Conservation (phyloP, 2,329 filamentous ascomycete species). For the Orbilia quercus region DNA sequence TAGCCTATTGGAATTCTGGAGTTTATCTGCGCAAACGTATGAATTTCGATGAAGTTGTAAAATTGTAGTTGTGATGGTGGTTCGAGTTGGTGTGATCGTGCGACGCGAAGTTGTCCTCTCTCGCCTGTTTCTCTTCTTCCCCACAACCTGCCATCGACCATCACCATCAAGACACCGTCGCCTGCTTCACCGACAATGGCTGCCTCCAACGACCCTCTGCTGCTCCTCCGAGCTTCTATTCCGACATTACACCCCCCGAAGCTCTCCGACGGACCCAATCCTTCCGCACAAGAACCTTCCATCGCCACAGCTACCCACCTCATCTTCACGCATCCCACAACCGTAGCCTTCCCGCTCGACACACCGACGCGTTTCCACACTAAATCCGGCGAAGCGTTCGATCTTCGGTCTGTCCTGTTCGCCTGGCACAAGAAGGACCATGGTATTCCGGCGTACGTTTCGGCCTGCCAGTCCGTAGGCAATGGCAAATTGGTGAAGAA, state of each 20-base stretch:
- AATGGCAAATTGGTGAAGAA: conserved; percentile 79
- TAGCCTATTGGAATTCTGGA: too few species aligned
- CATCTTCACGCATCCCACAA: conserved; percentile 74
- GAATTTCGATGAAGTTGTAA: too few species aligned
- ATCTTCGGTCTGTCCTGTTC: conserved; percentile 94
- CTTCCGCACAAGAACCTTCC: conserved; percentile 65
- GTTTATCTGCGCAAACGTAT: too few species aligned
- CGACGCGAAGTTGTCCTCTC: background rate
- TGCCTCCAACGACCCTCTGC: conserved; percentile 70
- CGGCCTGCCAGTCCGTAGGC: conserved; percentile 73
- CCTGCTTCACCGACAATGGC: conserved; percentile 21
- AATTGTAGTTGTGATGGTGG: too few species aligned
- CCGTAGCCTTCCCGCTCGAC: conserved; percentile 75
- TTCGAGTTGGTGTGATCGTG: too few species aligned
- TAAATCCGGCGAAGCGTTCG: conserved; percentile 75
- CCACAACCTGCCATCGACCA: background rate
- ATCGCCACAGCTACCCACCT: conserved; percentile 75
- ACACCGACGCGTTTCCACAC: conserved; percentile 87
- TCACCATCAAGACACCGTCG: background rate
- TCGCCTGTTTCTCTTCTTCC: background rate
- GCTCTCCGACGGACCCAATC: conserved; percentile 77
- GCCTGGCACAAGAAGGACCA: conserved; percentile 94
- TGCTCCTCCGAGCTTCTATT: conserved; percentile 85
- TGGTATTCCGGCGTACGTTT: conserved; percentile 89
- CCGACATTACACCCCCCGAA: conserved; percentile 75